These are phyloP conservation scores for Prunus kanzakura DNA, from an alignment of 306 rosid species.

Conservation along the genomic window DNA sequence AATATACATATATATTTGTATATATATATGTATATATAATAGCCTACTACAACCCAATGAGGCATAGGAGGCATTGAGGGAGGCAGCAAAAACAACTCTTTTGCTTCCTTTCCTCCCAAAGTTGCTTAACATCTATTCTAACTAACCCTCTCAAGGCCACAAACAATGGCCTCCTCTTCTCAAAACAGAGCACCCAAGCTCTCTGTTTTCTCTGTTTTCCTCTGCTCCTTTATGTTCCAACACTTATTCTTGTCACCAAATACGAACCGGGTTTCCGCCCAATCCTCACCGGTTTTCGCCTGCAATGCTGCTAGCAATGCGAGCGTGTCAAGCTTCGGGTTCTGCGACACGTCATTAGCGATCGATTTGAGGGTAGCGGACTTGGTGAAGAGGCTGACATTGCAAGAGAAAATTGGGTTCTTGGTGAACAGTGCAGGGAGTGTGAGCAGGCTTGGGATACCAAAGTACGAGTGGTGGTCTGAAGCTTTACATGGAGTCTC, in stretches of 20 bases:
- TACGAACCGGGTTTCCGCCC: background rate
- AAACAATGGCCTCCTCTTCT: conserved; percentile 36
- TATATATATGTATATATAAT: background rate
- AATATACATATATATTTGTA: background rate
- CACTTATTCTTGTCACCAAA: background rate
- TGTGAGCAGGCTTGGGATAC: conserved; percentile 83
- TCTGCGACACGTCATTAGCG: conserved; percentile 56
- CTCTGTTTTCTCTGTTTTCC: conserved; percentile 56
- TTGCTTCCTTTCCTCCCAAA: background rate
- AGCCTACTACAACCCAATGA: conserved; percentile 1
- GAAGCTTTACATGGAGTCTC: conserved; percentile 97
- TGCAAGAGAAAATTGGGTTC: conserved; percentile 74
- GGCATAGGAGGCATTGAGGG: background rate
- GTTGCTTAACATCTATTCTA: background rate
- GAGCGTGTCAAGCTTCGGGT: conserved; percentile 37
- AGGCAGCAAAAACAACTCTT: conserved; percentile 17
- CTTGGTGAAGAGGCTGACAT: conserved; percentile 69
- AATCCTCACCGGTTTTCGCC: conserved; percentile 35
- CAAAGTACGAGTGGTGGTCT: conserved; percentile 94
- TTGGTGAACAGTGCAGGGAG: conserved; percentile 50
- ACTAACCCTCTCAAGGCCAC: conserved; percentile 2
- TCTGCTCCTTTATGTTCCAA: conserved; percentile 24
- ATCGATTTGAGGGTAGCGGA: conserved; percentile 55
- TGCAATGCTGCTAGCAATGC: conserved; percentile 51
- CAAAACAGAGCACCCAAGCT: conserved; percentile 55